Percentiles rank a stretch among this genome's conserved stretches.
Conservation (phyloP, 805 yeast species). For the Priceomyces fermenticarens region DNA sequence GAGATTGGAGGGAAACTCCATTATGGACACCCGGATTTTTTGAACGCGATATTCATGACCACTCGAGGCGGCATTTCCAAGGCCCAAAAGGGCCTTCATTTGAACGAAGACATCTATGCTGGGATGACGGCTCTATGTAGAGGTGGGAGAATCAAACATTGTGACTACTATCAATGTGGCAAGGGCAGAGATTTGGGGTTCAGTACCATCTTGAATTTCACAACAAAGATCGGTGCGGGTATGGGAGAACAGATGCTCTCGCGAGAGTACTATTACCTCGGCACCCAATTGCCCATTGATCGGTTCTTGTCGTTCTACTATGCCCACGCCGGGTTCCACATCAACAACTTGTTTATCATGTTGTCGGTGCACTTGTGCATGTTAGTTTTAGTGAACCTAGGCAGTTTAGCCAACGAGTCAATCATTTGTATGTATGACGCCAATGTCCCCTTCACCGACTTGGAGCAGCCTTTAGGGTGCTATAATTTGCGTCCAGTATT, state of each 20-base stretch:
- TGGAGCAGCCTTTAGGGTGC: constrained; percentile 78
- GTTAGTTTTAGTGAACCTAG: constrained; percentile 74
- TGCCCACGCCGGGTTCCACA: constrained; percentile 96
- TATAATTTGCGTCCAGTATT: constrained; percentile 82
- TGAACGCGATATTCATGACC: constrained; percentile 87
- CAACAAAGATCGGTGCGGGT: constrained; percentile 95
- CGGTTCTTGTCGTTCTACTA: constrained; percentile 89
- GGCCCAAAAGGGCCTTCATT: constrained; percentile 89
- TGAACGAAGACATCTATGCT: constrained; percentile 94
- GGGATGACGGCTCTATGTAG: constrained; percentile 88
- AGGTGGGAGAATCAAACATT: constrained; percentile 92
- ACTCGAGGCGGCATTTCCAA: constrained; percentile 95
- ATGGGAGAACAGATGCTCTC: constrained; percentile 97
- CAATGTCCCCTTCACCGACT: constrained; percentile 68
- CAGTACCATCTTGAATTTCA: constrained; percentile 86
- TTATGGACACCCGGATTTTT: constrained; percentile 95
- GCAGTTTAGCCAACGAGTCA: constrained; percentile 71
- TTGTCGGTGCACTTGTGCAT: constrained; percentile 85
- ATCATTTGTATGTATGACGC: constrained; percentile 65
- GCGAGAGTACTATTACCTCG: constrained; percentile 86
- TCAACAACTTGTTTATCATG: constrained; percentile 85
- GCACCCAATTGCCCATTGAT: constrained; percentile 86
- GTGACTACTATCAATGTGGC: constrained; percentile 95
- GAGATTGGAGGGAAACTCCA: constrained; percentile 93
- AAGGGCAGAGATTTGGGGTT: constrained; percentile 96